A percentile compares a stretch with the other conserved stretches of the same genome.
Conservation (phyloP, 108 stramenopile species). For the Stephanodiscus triporus region DNA sequence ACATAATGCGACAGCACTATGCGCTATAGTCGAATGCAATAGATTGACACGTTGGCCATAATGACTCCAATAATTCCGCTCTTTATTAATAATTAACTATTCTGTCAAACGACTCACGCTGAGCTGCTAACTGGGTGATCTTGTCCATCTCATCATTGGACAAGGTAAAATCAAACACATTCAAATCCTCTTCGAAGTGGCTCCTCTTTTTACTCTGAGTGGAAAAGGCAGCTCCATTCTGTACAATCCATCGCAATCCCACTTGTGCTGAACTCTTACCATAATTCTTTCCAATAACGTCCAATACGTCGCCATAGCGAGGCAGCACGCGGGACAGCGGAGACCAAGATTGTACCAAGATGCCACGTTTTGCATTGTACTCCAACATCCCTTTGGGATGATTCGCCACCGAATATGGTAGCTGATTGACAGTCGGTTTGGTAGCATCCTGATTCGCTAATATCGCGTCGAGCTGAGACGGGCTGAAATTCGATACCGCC, state of each 20-base stretch:
- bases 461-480: constrained; percentile 70
- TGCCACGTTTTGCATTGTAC: constrained; percentile 63
- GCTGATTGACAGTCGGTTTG: constrained; percentile 76
- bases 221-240: constrained; percentile 68
- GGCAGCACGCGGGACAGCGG: constrained; percentile 58
- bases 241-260: constrained; percentile 78
- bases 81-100: background rate
- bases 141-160: constrained; percentile 67
- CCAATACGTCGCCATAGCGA: constrained; percentile 51
- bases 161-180: constrained; percentile 80
- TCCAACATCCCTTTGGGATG: constrained; percentile 60
- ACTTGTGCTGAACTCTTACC: constrained; percentile 79
- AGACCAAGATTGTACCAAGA: constrained; percentile 81
- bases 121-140: constrained; percentile 31
- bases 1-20: background rate
- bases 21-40: background rate
- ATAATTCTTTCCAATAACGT: constrained; percentile 69
- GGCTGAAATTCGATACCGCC: constrained; percentile 73
- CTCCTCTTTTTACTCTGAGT: constrained; percentile 64
- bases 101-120: background rate
- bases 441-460: constrained; percentile 45
- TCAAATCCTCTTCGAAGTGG: constrained; percentile 74
- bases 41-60: background rate
- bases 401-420: constrained; percentile 70
- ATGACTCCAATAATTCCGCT: background rate